Evolutionary conservation across 768 basidiomycete genomes (phyloP).

Genomic region (Psilocybe cyanescens): DNA sequence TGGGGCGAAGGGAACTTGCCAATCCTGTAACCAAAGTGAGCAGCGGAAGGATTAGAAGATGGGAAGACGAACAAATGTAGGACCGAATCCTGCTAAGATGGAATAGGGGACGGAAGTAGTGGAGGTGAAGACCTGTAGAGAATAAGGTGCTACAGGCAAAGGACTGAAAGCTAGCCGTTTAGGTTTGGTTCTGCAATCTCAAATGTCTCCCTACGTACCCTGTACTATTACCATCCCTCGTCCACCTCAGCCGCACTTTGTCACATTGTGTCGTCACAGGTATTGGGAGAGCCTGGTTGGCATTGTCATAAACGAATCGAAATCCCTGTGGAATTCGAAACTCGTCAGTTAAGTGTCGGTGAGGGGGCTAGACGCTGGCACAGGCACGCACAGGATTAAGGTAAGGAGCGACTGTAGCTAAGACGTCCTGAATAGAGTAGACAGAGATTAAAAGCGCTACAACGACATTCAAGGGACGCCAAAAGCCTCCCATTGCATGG

Average conservation of each 20-base stretch:
- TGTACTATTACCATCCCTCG: constrained; percentile 26
- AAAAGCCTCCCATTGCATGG: constrained; percentile 18
- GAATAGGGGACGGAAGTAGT: constrained; percentile 46
- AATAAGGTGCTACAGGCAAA: constrained; percentile 52
- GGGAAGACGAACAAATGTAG: constrained; percentile 32
- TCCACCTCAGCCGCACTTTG: constrained; percentile 39
- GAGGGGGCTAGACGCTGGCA: not conserved
- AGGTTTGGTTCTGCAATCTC: not conserved
- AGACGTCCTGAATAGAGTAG: constrained; percentile 17
- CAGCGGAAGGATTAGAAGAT: not conserved
- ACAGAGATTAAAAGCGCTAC: constrained; percentile 11
- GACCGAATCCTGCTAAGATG: constrained; percentile 40
- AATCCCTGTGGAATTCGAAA: constrained; percentile 32
- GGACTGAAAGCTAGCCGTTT: constrained; percentile 30
- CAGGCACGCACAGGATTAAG: constrained; percentile 26
- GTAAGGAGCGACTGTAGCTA: constrained; percentile 28
- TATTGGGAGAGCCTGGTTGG: constrained; percentile 28
- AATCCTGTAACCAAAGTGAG: constrained; percentile 37
- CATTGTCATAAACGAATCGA: constrained; percentile 37
- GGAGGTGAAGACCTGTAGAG: constrained; percentile 53
- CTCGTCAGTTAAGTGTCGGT: not conserved
- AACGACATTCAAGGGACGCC: constrained; percentile 9
- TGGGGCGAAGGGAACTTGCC: constrained; percentile 52
- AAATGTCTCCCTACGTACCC: constrained; percentile 26
- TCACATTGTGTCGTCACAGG: constrained; percentile 44